A percentile compares a stretch with the other conserved stretches of the same genome.
These are phyloP conservation scores for Lentinus polychrous DNA, from an alignment of 1,284 basidiomycete species.

Conservation along the genomic window DNA sequence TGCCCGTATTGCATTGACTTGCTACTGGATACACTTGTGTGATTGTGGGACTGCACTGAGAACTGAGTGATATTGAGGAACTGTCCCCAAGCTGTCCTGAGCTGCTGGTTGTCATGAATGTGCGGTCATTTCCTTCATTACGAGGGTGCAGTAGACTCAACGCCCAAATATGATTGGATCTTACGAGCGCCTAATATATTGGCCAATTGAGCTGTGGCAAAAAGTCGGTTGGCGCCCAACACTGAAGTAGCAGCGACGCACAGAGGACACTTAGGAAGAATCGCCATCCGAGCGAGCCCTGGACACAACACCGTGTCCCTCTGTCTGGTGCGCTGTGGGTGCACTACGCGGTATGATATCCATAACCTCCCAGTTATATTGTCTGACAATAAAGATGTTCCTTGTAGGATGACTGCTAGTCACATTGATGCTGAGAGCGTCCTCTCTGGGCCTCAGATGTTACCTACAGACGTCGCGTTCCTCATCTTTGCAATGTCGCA, in stretches of 20 bases:
- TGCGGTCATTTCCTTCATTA: no score
- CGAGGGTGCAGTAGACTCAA: no score
- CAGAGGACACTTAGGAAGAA: background rate
- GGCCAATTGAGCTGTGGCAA: no score
- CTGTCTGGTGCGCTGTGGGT: conserved; percentile 15
- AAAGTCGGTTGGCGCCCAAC: background rate
- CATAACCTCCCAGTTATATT: background rate
- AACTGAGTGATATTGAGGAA: no score
- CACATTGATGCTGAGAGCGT: conserved; percentile 74
- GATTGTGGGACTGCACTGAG: no score
- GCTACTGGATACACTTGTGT: background rate
- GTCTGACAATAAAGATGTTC: conserved; percentile 1
- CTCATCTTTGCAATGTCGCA: conserved; percentile 13
- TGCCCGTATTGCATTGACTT: conserved; percentile 1
- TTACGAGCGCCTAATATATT: no score
- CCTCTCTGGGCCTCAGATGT: conserved; percentile 56
- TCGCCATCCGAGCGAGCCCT: background rate
- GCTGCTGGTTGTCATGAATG: background rate
- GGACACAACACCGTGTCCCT: conserved; percentile 14
- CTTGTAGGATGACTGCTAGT: conserved; percentile 64
- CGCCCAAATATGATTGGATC: no score
- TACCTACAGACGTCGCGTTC: conserved; percentile 22
- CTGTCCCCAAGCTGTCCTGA: no score
- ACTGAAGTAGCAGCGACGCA: background rate
- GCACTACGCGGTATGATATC: conserved; percentile 40